Evolutionary conservation across 768 basidiomycete species (phyloP).

Genomic region (Coprinopsis sp.): DNA sequence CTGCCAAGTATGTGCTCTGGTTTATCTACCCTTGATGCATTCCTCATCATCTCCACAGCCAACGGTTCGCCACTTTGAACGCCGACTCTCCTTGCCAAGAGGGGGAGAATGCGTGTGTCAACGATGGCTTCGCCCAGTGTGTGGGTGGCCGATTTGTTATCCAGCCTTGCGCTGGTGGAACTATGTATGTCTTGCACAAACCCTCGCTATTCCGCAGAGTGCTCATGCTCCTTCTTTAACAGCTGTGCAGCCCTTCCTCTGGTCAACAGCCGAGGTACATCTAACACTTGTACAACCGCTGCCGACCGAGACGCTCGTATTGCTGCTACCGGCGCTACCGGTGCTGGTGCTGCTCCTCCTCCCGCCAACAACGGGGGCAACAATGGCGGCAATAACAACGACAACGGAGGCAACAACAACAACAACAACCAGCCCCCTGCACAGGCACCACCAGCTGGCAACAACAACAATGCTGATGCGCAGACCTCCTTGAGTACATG

Average conservation of each 20-base stretch:
- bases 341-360: no score
- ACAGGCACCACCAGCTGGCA: constrained; percentile 7
- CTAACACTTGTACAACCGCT: constrained; percentile 46
- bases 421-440: no score
- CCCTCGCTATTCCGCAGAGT: not conserved
- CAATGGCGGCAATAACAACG: constrained; percentile 4
- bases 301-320: constrained; percentile 45
- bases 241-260: constrained; percentile 52
- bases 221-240: not conserved
- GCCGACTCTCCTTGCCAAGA: constrained; percentile 30
- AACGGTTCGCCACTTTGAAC: constrained; percentile 30
- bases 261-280: constrained; percentile 45
- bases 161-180: constrained; percentile 30
- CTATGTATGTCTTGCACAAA: constrained; percentile 29
- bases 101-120: constrained; percentile 45
- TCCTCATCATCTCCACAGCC: constrained; percentile 16
- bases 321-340: constrained; percentile 7
- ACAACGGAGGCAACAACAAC: constrained; percentile 8
- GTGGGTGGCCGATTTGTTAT: constrained; percentile 41
- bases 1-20: constrained; percentile 31
- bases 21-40: no score
- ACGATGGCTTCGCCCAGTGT: constrained; percentile 51
- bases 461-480: constrained; percentile 23
- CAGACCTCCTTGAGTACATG: constrained; percentile 33
- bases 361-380: not conserved